phyloP scores from a whole-genome alignment of 352 stramenopile species.

The Phytophthora europaea region DNA sequence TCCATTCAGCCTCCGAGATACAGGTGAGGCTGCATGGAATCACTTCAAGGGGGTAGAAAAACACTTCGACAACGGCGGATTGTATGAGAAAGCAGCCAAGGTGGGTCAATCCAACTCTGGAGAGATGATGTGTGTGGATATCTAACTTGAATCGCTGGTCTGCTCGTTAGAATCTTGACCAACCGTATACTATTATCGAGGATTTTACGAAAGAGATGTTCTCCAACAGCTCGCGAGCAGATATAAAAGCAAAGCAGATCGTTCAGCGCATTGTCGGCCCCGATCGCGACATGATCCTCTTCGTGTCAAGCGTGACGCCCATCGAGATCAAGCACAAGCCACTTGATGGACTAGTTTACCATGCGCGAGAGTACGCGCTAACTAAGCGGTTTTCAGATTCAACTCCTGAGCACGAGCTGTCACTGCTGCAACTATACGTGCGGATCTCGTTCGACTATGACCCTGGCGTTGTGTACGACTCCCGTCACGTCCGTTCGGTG shows the following conservation, averaged over 20 bases:
- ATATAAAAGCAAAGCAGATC: constrained; percentile 38
- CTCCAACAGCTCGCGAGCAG: constrained; percentile 37
- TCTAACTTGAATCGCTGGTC: constrained; percentile 1
- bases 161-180: constrained; percentile 30
- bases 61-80: constrained; percentile 31
- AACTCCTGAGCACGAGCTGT: constrained; percentile 35
- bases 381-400: constrained; percentile 46
- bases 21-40: constrained; percentile 35
- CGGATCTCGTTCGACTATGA: constrained; percentile 57
- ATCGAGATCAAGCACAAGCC: constrained; percentile 35
- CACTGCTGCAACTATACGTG: constrained; percentile 61
- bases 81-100: constrained; percentile 33
- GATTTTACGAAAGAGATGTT: constrained; percentile 40
- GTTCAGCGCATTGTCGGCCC: constrained; percentile 24
- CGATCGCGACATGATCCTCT: constrained; percentile 34
- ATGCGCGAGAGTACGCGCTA: constrained; percentile 41
- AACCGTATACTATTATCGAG: constrained; percentile 40
- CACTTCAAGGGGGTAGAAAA: constrained; percentile 43
- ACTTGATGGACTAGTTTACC: constrained; percentile 30
- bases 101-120: neutral
- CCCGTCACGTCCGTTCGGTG: constrained; percentile 45
- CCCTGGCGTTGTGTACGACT: constrained; percentile 32
- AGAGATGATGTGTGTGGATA: neutral
- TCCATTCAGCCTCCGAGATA: constrained; percentile 35
- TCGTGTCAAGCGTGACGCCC: constrained; percentile 29